phyloP scores from a whole-genome alignment of 441 rosid species.

The California macrophylla region DNA sequence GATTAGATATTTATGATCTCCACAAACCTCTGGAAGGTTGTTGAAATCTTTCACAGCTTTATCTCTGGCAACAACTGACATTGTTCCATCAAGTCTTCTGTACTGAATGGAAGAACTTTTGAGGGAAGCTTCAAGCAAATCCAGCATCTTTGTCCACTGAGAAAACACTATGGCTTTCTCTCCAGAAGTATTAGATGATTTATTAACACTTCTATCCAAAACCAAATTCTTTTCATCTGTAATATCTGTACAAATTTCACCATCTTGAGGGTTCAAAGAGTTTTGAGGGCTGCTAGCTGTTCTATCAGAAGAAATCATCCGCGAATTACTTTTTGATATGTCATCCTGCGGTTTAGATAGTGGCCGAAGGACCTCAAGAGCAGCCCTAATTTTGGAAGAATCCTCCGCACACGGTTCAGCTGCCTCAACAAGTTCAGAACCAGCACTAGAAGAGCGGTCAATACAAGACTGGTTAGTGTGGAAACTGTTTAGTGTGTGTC shows the following conservation, averaged over 20 bases:
- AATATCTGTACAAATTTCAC: background rate
- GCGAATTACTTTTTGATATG: slow-evolving; percentile 13
- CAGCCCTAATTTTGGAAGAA: slow-evolving; percentile 82
- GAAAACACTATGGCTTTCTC: slow-evolving; percentile 87
- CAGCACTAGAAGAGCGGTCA: slow-evolving; percentile 21
- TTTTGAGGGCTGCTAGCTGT: slow-evolving; percentile 18
- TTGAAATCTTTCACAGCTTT: slow-evolving; percentile 89
- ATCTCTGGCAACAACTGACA: slow-evolving; percentile 76
- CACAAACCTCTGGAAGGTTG: slow-evolving; percentile 59
- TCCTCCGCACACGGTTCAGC: slow-evolving; percentile 25
- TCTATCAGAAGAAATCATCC: slow-evolving; percentile 16
- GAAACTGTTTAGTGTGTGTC: slow-evolving; percentile 34
- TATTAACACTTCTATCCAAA: slow-evolving; percentile 20
- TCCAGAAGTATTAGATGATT: slow-evolving; percentile 30
- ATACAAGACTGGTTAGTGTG: slow-evolving; percentile 21
- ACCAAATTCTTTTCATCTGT: background rate
- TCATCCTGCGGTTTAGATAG: slow-evolving; percentile 30
- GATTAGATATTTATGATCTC: background rate
- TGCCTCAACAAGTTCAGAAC: slow-evolving; percentile 27
- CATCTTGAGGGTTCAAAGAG: slow-evolving; percentile 16
- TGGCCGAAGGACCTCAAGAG: slow-evolving; percentile 59
- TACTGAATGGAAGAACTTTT: slow-evolving; percentile 56
- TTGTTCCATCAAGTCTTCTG: slow-evolving; percentile 89
- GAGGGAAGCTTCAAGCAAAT: slow-evolving; percentile 65
- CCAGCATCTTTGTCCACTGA: slow-evolving; percentile 91